A percentile compares a stretch with the other conserved stretches of the same genome.
phyloP scores from a whole-genome alignment of 2,329 filamentous ascomycete genomes.

The Calycina marina region DNA sequence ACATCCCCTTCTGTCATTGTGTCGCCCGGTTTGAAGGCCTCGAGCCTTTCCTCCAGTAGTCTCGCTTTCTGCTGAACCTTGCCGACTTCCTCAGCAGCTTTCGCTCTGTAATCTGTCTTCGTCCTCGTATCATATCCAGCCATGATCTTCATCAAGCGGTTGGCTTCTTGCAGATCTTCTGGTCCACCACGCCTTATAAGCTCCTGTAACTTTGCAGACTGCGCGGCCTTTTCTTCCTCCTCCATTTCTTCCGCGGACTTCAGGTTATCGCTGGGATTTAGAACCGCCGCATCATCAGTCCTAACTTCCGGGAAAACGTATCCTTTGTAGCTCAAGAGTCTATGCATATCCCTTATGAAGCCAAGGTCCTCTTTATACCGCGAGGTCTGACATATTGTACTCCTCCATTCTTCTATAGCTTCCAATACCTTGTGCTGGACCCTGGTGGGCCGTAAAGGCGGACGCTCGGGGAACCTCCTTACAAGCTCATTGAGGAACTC shows the following conservation, averaged over 20 bases:
- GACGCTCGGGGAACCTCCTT: constrained; percentile 84
- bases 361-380: constrained; percentile 94
- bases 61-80: constrained; percentile 94
- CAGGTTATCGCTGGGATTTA: constrained; percentile 93
- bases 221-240: constrained; percentile 83
- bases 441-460: constrained; percentile 69
- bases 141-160: constrained; percentile 98
- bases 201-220: constrained; percentile 96
- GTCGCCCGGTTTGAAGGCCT: constrained; percentile 70
- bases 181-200: constrained; percentile 84
- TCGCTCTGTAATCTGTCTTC: constrained; percentile 95
- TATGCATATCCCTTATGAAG: constrained; percentile 95
- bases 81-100: constrained; percentile 86
- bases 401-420: constrained; percentile 94
- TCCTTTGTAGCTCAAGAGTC: constrained; percentile 88
- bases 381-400: constrained; percentile 96
- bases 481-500: constrained; percentile 98
- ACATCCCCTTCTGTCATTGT: constrained; percentile 55
- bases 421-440: constrained; percentile 90
- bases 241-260: constrained; percentile 98
- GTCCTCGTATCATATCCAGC: constrained; percentile 89
- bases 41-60: constrained; percentile 82
- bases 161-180: constrained; percentile 90
- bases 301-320: constrained; percentile 90
- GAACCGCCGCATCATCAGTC: constrained; percentile 83